A percentile compares a stretch with the other conserved stretches of the same genome.
phyloP scores from a whole-genome alignment of 495 filamentous ascomycete species.

The Penicillium mononematosum region DNA sequence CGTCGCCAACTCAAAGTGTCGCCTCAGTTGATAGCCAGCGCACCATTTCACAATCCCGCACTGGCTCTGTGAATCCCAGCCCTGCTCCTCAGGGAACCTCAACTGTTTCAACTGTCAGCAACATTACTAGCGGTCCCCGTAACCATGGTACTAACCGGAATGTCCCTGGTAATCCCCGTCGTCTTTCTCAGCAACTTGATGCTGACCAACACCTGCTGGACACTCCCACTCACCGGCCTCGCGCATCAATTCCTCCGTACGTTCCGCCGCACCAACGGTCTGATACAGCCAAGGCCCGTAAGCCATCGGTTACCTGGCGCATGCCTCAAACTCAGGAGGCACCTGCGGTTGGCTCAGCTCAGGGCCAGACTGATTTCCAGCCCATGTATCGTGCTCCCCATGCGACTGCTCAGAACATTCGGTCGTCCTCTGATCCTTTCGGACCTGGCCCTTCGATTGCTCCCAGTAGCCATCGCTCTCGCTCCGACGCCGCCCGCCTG shows the following conservation, averaged over 20 bases:
- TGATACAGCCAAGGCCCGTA: background rate
- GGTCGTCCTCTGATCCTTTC: conserved; percentile 5
- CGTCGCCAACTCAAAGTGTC: background rate
- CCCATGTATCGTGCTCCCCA: background rate
- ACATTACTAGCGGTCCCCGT: background rate
- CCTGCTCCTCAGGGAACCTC: background rate
- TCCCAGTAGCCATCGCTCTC: background rate
- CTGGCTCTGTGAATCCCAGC: background rate
- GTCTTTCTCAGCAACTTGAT: too few relatives aligned
- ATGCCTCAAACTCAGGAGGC: background rate
- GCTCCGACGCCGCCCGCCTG: background rate
- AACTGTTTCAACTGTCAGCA: too few relatives aligned
- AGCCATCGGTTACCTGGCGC: background rate
- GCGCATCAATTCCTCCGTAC: background rate
- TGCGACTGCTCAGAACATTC: conserved; percentile 11
- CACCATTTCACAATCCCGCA: background rate
- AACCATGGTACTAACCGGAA: background rate
- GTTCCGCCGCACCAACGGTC: background rate
- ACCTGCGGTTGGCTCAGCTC: background rate
- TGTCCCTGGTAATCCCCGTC: background rate
- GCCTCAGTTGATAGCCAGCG: background rate
- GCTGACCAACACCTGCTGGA: background rate
- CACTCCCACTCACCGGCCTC: background rate
- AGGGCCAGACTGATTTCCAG: background rate
- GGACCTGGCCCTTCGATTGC: background rate